A percentile compares a stretch with the other conserved stretches of the same genome.
Evolutionary conservation across 2,329 filamentous ascomycete genomes (phyloP).

Genomic region (Colletotrichum eremochloae): DNA sequence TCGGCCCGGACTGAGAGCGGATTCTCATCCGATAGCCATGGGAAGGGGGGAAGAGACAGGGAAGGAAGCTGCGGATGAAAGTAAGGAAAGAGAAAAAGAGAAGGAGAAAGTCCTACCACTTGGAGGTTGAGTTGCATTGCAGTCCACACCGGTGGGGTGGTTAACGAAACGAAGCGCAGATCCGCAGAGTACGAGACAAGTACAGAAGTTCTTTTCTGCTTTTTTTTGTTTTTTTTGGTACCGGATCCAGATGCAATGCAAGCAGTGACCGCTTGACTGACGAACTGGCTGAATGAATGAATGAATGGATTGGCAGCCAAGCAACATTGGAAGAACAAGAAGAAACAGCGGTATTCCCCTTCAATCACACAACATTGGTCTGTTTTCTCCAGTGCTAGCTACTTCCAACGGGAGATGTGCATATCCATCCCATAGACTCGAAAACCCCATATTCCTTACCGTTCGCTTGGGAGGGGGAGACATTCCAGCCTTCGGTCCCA

Average conservation of each 20-base stretch:
- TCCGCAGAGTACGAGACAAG: not conserved
- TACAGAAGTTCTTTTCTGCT: not conserved
- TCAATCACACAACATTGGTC: not conserved
- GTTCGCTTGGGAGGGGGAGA: too few relatives aligned
- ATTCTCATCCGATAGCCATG: conserved; percentile 33
- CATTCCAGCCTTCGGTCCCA: conserved; percentile 23
- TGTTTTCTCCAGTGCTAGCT: not conserved
- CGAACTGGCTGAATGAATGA: too few relatives aligned
- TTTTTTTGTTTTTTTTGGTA: not conserved
- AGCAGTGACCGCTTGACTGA: not conserved
- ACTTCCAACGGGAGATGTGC: conserved; percentile 2
- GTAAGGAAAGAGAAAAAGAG: conserved; percentile 4
- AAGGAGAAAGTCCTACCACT: not conserved
- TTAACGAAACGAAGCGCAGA: not conserved
- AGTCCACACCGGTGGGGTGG: conserved; percentile 1
- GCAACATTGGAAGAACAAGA: not conserved
- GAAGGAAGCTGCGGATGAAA: conserved; percentile 17
- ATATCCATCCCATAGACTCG: not conserved
- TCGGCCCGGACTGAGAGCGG: conserved; percentile 26
- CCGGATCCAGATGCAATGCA: not conserved
- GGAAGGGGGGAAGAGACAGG: not conserved
- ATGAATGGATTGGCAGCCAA: not conserved
- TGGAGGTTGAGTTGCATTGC: not conserved
- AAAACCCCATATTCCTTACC: not conserved
- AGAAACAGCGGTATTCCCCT: not conserved